Evolutionary conservation across 805 yeast genomes (phyloP).

Genomic region (Candida dendrica): DNA sequence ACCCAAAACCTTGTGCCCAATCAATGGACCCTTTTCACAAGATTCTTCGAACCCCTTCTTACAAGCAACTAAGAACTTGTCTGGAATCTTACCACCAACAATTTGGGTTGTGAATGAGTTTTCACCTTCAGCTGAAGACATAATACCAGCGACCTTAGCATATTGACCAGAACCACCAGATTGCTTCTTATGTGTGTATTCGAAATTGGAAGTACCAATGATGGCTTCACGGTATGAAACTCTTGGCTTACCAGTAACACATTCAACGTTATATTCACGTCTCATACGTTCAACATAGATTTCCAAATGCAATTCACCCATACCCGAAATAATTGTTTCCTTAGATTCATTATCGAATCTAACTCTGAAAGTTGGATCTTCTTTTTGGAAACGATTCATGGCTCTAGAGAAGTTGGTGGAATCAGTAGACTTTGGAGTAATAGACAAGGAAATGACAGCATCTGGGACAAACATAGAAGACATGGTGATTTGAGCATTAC

Average conservation of each 20-base stretch:
- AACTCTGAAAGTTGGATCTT: slow-evolving; percentile 97
- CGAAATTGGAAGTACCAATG: slow-evolving; percentile 65
- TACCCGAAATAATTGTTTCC: slow-evolving; percentile 92
- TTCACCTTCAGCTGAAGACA: slow-evolving; percentile 57
- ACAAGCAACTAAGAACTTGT: slow-evolving; percentile 90
- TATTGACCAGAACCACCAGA: slow-evolving; percentile 99
- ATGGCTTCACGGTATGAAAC: slow-evolving; percentile 97
- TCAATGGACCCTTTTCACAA: slow-evolving; percentile 91
- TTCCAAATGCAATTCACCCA: slow-evolving; percentile 97
- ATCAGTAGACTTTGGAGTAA: slow-evolving; percentile 83
- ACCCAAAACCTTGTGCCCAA: slow-evolving; percentile 91
- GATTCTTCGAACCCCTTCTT: slow-evolving; percentile 93
- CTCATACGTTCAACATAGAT: slow-evolving; percentile 97
- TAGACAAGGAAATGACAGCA: slow-evolving; percentile 91
- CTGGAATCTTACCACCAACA: slow-evolving; percentile 96
- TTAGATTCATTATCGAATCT: slow-evolving; percentile 84
- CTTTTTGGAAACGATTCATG: slow-evolving; percentile 94
- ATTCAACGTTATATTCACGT: slow-evolving; percentile 94
- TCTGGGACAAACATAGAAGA: slow-evolving; percentile 98
- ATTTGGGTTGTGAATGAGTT: slow-evolving; percentile 80
- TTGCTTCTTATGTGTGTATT: slow-evolving; percentile 95
- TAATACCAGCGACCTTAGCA: slow-evolving; percentile 88
- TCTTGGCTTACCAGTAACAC: slow-evolving; percentile 94
- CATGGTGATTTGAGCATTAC: slow-evolving; percentile 76
- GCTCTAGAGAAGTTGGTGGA: slow-evolving; percentile 91